Evolutionary conservation across 2,329 filamentous ascomycete genomes (phyloP), one percentile per base, ranked within the genome.

Genomic region (Verruconis gallopava): DNA sequence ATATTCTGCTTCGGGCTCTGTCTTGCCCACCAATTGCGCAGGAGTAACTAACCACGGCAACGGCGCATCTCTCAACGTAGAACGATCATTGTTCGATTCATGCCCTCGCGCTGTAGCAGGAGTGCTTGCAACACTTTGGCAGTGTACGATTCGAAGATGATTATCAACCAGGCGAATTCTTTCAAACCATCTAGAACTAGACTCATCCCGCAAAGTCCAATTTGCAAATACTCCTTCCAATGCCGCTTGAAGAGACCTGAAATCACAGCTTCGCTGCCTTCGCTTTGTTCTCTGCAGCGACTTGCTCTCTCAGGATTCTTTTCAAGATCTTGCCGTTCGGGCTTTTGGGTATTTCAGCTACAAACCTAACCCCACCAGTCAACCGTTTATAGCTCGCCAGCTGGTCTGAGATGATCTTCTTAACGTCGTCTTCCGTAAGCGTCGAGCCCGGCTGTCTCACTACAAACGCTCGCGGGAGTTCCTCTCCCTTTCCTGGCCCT

Each of bases 251-350:
- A 30, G 25, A 30, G 25, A n/a, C 25, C 9, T 9, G 25, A n/a
- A 9, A 30, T 36, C 17, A 36, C 12, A 38, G 6, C 13, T 34
- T 42, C 21, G 32, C 30, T 13, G 42, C 19, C 14, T 37, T 42
- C n/a, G 36, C 42, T 20, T 17, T 40, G n/a, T 28, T 37, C 34
- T 51, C 50, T 49, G 49, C 48, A 63, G 59, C 55, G 33, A 60
- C 62, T 51, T 58, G 53, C 37, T 73, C 66, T 46, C 65, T 69
- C 51, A 79, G 55, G 37, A 83, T 51, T 17, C 79, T 65, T 38
- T 79, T 66, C 54, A 85, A 57, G 43, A 85, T 83, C 71, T 85
- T 85, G 5, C 81, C 81, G 51, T 74, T 79, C 0, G 79, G 71
- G 53, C 75, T 81, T 68, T 85, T 85, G 9, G 81, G 81, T 19